phyloP scores from a whole-genome alignment of 805 yeast species.

The Maudiozyma pseudohumilis region DNA sequence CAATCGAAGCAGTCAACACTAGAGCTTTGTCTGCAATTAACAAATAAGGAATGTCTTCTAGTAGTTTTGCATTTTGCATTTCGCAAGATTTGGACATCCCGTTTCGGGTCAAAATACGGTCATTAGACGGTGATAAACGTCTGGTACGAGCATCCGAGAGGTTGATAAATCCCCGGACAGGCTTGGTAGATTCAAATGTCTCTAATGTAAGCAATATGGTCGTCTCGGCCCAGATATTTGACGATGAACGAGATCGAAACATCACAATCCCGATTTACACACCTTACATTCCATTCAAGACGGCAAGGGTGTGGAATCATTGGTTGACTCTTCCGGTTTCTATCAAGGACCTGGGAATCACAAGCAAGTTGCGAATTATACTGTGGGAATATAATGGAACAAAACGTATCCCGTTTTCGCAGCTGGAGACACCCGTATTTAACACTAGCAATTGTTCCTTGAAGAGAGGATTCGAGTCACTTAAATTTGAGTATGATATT shows the following conservation, averaged over 20 bases:
- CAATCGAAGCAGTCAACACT: no score
- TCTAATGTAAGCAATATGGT: slow-evolving; percentile 30
- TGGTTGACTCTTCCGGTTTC: slow-evolving; percentile 66
- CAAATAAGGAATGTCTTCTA: slow-evolving; percentile 11
- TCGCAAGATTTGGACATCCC: slow-evolving; percentile 46
- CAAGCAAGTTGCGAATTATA: slow-evolving; percentile 48
- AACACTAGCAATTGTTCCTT: slow-evolving; percentile 46
- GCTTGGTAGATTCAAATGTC: slow-evolving; percentile 34
- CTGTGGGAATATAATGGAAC: slow-evolving; percentile 62
- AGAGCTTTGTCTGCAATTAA: no score
- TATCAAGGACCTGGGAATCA: slow-evolving; percentile 59
- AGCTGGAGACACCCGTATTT: slow-evolving; percentile 51
- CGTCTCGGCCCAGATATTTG: slow-evolving; percentile 37
- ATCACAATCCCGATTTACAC: slow-evolving; percentile 42
- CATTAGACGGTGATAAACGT: slow-evolving; percentile 37
- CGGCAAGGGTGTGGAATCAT: slow-evolving; percentile 51
- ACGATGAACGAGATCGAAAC: slow-evolving; percentile 35
- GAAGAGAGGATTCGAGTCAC: slow-evolving; percentile 60
- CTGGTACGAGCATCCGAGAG: slow-evolving; percentile 37
- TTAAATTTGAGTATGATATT: slow-evolving; percentile 30
- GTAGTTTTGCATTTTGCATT: slow-evolving; percentile 43
- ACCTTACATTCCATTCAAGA: slow-evolving; percentile 38
- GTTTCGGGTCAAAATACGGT: slow-evolving; percentile 38
- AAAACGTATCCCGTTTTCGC: slow-evolving; percentile 45
- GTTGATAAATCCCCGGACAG: slow-evolving; percentile 38